Evolutionary conservation across 177 flowering plant species (phyloP).

Genomic region (Vitis hybrid): DNA sequence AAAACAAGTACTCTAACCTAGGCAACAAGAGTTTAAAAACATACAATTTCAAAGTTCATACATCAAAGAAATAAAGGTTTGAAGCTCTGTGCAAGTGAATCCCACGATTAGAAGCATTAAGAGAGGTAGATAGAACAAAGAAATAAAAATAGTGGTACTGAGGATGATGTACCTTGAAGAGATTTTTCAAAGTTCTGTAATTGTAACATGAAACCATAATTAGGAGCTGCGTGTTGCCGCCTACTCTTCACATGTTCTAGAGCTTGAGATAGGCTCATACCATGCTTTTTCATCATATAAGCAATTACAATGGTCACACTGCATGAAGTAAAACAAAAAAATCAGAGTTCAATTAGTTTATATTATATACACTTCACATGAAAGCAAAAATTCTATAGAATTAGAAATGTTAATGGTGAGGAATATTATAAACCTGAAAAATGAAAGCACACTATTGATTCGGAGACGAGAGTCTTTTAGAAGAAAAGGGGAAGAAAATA

Average conservation of each 20-base stretch:
- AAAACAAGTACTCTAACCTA: too few relatives aligned
- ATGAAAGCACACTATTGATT: too few relatives aligned
- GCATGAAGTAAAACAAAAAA: conserved; percentile 21
- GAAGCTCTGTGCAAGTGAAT: too few relatives aligned
- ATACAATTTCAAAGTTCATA: neutral
- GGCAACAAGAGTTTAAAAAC: neutral
- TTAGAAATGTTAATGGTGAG: too few relatives aligned
- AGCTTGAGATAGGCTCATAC: conserved; percentile 70
- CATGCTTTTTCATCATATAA: conserved; percentile 76
- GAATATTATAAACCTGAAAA: too few relatives aligned
- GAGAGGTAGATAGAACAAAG: neutral
- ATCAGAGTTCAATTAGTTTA: neutral
- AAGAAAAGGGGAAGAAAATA: too few relatives aligned
- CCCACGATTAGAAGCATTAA: too few relatives aligned
- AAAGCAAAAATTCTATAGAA: too few relatives aligned
- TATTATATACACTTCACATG: too few relatives aligned
- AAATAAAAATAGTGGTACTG: neutral
- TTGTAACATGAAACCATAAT: conserved; percentile 74
- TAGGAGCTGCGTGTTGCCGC: conserved; percentile 69
- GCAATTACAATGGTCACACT: conserved; percentile 86
- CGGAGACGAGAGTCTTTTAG: too few relatives aligned
- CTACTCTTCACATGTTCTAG: conserved; percentile 55
- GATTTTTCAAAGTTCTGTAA: conserved; percentile 54
- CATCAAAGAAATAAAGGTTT: neutral
- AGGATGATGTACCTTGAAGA: conserved; percentile 47